These are phyloP conservation scores for Aspergillus neotritici DNA, from an alignment of 2,329 filamentous ascomycete species.

Conservation along the genomic window DNA sequence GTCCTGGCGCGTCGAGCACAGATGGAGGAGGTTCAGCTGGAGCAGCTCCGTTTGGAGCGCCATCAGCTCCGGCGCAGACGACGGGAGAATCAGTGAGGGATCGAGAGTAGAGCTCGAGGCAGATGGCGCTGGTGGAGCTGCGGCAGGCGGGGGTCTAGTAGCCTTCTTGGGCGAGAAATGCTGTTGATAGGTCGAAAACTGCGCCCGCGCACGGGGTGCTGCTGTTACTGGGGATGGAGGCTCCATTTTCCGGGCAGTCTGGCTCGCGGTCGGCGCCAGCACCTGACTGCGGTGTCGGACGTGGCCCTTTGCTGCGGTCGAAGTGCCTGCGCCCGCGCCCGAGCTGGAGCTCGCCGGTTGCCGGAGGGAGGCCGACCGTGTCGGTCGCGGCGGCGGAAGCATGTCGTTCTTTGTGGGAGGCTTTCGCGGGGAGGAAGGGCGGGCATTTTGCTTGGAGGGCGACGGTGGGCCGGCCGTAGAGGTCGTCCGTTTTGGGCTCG, in stretches of 20 bases:
- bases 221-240: conserved; percentile 13
- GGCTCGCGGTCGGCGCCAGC: conserved; percentile 12
- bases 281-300: conserved; percentile 34
- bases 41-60: conserved; percentile 40
- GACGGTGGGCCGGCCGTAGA: conserved; percentile 17
- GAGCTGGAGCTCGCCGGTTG: conserved; percentile 25
- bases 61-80: conserved; percentile 31
- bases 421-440: conserved; percentile 22
- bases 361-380: conserved; percentile 34
- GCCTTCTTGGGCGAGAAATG: conserved; percentile 36
- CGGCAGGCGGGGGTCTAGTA: conserved; percentile 18
- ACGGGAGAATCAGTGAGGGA: conserved; percentile 18
- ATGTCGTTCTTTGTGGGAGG: conserved; percentile 29
- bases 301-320: conserved; percentile 22
- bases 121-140: conserved; percentile 12
- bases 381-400: conserved; percentile 29
- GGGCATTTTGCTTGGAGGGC: conserved; percentile 10
- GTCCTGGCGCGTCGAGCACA: conserved; percentile 23
- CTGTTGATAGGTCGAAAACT: conserved; percentile 36
- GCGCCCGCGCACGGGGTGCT: conserved; percentile 21
- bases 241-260: conserved; percentile 13
- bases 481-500: conserved; percentile 16
- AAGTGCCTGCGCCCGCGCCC: conserved; percentile 8
- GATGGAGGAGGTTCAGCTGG: conserved; percentile 38
- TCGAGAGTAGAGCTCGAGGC: conserved; percentile 7